Evolutionary conservation across 768 basidiomycete species (phyloP).

Genomic region (Flagelloscypha sp.): DNA sequence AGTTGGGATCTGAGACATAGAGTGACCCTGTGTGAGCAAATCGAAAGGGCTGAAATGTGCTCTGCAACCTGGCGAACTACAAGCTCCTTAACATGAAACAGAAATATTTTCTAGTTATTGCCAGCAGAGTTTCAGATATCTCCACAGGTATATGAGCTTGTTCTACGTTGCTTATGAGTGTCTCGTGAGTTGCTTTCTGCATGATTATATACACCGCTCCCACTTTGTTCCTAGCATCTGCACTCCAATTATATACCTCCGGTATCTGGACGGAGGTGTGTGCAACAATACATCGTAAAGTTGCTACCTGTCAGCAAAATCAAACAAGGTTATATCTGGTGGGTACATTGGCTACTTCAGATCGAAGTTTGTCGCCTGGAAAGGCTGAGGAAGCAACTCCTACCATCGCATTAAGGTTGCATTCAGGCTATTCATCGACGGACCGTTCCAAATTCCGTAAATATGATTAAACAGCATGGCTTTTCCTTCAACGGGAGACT

Average conservation of each 20-base stretch:
- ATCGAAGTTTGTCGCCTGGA: constrained; percentile 15
- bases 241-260: constrained; percentile 10
- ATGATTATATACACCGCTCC: constrained; percentile 15
- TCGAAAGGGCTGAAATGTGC: constrained; percentile 8
- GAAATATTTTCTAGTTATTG: constrained; percentile 10
- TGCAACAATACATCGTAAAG: constrained; percentile 10
- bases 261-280: constrained; percentile 11
- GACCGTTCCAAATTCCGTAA: constrained; percentile 6
- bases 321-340: not conserved
- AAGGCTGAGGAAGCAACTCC: constrained; percentile 13
- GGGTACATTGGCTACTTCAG: constrained; percentile 6
- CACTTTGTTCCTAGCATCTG: constrained; percentile 11
- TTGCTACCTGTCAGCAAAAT: constrained; percentile 11
- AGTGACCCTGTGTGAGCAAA: constrained; percentile 13
- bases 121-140: constrained; percentile 11
- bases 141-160: not conserved
- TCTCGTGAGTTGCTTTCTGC: constrained; percentile 7
- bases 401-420: too few relatives aligned
- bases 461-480: constrained; percentile 4
- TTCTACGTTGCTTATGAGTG: not conserved
- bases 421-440: too few relatives aligned
- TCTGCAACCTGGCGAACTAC: constrained; percentile 11
- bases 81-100: constrained; percentile 5
- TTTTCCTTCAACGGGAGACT: not conserved
- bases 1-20: constrained; percentile 7